Evolutionary conservation across 768 basidiomycete species (phyloP).

Genomic region (Tylopilus balloui): DNA sequence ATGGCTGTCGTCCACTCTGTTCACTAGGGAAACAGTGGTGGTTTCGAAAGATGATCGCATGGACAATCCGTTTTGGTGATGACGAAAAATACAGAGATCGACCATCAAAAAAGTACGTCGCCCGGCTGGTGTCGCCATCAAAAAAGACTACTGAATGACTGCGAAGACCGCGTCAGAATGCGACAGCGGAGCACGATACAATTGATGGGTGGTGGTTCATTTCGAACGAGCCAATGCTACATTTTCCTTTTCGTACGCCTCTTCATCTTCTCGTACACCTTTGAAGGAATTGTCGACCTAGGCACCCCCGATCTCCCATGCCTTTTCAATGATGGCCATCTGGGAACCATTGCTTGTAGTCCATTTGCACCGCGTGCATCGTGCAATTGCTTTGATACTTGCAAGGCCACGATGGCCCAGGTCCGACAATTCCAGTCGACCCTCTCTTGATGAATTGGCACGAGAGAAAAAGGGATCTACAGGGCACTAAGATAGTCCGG

Average conservation of each 20-base stretch:
- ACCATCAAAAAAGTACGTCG: too few species aligned
- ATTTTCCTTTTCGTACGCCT: background rate
- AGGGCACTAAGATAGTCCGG: conserved; percentile 1
- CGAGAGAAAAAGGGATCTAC: conserved; percentile 9
- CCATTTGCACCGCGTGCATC: conserved; percentile 18
- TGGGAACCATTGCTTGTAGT: conserved; percentile 9
- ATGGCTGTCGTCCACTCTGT: too few species aligned
- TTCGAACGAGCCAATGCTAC: too few species aligned
- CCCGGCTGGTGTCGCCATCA: too few species aligned
- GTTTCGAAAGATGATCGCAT: too few species aligned
- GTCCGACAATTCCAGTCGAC: conserved; percentile 19
- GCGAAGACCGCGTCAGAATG: too few species aligned
- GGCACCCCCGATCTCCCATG: conserved; percentile 17
- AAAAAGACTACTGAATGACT: too few species aligned
- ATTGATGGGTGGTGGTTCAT: too few species aligned
- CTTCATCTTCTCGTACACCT: background rate
- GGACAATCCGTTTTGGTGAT: too few species aligned
- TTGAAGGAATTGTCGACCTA: background rate
- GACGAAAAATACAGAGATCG: too few species aligned
- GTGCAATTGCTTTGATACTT: conserved; percentile 8
- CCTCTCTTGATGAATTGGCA: conserved; percentile 9
- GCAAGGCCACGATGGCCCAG: conserved; percentile 19
- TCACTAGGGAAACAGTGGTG: too few species aligned
- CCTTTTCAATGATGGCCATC: conserved; percentile 14
- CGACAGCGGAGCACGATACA: too few species aligned